These are phyloP conservation scores for Trichoderma citrinoviride DNA, from an alignment of 2,329 filamentous ascomycete genomes.

Conservation along the genomic window DNA sequence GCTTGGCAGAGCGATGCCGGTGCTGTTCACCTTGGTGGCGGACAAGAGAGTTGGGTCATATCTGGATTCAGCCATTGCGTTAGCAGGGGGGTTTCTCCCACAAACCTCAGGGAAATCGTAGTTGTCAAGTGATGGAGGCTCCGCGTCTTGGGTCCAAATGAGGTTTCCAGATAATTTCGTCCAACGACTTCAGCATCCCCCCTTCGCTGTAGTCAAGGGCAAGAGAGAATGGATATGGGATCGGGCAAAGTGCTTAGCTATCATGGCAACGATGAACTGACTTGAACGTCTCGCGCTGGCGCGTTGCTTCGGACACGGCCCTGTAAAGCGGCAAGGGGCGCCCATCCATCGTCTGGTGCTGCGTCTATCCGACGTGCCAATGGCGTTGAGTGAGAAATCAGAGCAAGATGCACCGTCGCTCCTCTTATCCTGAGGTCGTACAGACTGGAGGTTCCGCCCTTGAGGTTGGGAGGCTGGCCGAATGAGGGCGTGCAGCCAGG, in stretches of 20 bases:
- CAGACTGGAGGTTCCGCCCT: background rate
- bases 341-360: slow-evolving; percentile 10
- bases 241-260: background rate
- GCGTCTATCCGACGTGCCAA: slow-evolving; percentile 6
- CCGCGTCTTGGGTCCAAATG: background rate
- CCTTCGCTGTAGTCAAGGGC: background rate
- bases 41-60: slow-evolving; percentile 19
- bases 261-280: background rate
- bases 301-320: slow-evolving; percentile 20
- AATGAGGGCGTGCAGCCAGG: background rate
- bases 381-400: background rate
- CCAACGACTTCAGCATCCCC: background rate
- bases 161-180: too few species aligned
- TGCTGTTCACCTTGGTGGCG: slow-evolving; percentile 3
- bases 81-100: background rate
- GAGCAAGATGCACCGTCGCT: background rate
- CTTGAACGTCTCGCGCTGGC: slow-evolving; percentile 23
- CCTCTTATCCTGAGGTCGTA: background rate
- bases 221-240: background rate
- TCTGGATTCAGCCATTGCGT: background rate
- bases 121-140: background rate
- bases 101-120: background rate
- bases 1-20: slow-evolving; percentile 11
- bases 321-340: slow-evolving; percentile 16
- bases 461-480: background rate